These are phyloP conservation scores for Pyrenopolyporus hunteri DNA, from an alignment of 495 filamentous ascomycete species.

Conservation along the genomic window DNA sequence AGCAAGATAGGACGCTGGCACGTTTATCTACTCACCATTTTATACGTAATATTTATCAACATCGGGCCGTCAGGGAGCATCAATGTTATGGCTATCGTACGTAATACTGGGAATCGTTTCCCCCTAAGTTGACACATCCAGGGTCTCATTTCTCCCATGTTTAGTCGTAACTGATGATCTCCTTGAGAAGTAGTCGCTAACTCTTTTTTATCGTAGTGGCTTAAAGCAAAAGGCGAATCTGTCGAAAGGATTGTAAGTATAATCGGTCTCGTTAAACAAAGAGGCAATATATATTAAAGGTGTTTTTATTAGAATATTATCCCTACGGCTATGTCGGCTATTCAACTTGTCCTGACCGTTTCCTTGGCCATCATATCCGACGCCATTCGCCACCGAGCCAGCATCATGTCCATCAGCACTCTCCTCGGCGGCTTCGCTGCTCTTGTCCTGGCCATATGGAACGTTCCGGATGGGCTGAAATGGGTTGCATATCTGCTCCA, in stretches of 20 bases:
- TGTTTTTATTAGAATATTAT: slow-evolving; percentile 45
- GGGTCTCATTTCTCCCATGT: too few relatives aligned
- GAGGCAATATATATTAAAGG: not conserved
- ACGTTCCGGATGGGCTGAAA: slow-evolving; percentile 54
- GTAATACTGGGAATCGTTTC: not conserved
- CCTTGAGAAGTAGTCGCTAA: not conserved
- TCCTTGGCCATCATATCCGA: slow-evolving; percentile 55
- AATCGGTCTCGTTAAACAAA: not conserved
- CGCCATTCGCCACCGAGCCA: slow-evolving; percentile 49
- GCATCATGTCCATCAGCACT: slow-evolving; percentile 53
- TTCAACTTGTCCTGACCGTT: slow-evolving; percentile 49
- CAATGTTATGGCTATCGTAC: slow-evolving; percentile 41
- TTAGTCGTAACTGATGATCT: too few relatives aligned
- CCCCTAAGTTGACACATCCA: too few relatives aligned
- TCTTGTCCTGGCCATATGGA: slow-evolving; percentile 57
- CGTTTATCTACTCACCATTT: slow-evolving; percentile 53
- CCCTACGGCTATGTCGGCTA: slow-evolving; percentile 48
- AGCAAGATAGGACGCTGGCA: slow-evolving; percentile 50
- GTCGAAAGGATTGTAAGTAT: slow-evolving; percentile 44
- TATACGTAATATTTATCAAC: slow-evolving; percentile 49
- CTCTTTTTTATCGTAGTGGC: slow-evolving; percentile 39
- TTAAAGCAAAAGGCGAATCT: slow-evolving; percentile 50
- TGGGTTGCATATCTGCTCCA: slow-evolving; percentile 56
- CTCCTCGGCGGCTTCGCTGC: slow-evolving; percentile 49
- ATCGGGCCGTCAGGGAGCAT: slow-evolving; percentile 35